Evolutionary conservation across 495 filamentous ascomycete genomes (phyloP), one percentile per base, ranked within the genome.

Genomic region (Stereocaulon alpinum): DNA sequence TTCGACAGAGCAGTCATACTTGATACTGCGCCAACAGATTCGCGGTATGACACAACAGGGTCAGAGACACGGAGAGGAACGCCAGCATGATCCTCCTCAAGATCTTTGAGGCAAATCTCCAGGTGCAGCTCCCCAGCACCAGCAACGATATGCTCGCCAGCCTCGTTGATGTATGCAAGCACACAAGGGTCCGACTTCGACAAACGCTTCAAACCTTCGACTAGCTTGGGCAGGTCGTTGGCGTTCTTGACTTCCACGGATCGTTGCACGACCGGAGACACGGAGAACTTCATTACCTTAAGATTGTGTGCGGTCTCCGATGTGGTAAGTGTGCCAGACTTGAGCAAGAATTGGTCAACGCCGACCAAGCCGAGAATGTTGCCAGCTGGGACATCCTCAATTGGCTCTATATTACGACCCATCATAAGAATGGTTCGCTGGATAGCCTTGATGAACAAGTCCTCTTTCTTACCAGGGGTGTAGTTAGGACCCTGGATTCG

Each of bases 221-320:
- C 93, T 43, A 99, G 84, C 86, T 99, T 99, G 75, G 93, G 93
- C 62, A 99, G 84, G 83, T 99, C 93, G 75, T 92, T 88, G 75
- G 94, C 94, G 77, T 99, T 99, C 88, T 96, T 97, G 80, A 96
- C 93, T 77, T 97, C 91, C 67, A 99, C 93, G 74, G 94, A 95
- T 65, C 93, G 92, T 77, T 84, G 93, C 66, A 99, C 94, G 76
- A 99, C 93, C 71, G 93, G 93, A 43, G 93, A 97, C 71, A 99
- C 93, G 69, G 93, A 99, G 88, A 99, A 99, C 80, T 95, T 96
- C 93, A 99, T 99, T 77, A 99, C 93, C 86, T 97, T 99, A 66
- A 99, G 77, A 84, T 99, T 99, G 86, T 99, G 93, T 68, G 93
- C 93, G 61, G 91, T 92, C 63, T 99, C 93, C 69, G 83, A 84